Evolutionary conservation across 75 land plant species (phyloP), one percentile per base, ranked within the genome.

Genomic region (Selaginella tamariscina): DNA sequence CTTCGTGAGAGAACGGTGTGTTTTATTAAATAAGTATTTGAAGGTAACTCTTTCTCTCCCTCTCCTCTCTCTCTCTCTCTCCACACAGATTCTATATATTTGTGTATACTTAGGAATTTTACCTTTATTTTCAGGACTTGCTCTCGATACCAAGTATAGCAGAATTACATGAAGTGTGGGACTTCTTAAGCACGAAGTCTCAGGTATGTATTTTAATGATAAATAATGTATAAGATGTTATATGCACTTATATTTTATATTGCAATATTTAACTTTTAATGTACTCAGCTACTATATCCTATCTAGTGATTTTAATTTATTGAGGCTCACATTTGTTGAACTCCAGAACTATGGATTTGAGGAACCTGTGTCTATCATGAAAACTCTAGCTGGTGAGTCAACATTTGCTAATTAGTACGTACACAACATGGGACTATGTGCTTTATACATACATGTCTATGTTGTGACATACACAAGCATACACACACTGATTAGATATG

Each of bases 121-220:
- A 27, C 56, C 57, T 0, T 24, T 64, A 27, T 66, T 64, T 75
- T 22, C 81, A 94, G 99, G 97, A 95, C 78, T 78, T 95, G 15
- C 67, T 95, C 33, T 84, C 93, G 54, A 95, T 91, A 26, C 93
- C 99, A 23, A 91, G 95, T 68, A 80, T 91, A 70, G 99, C 99
- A 65, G 99, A 95, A 68, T 83, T 88, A 28, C 99, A 86, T 80
- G 99, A 95, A 84, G 97, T 95, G 60, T 95, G 92, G 96, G 99
- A 95, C 64, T 95, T 95, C 77, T 72, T 95, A 1, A 91, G 89
- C 64, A 76, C 65, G 65, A 80, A 84, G 27, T 91, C 96, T 0
- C 82, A 88, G 96, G 96, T 87, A 33, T 65, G 11, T 13, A 32
- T 24, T 21, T 27, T n/a, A 26, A 1, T 65, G 69, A n/a, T 67